These are phyloP conservation scores for Apium graveolens DNA, from an alignment of 129 eudicot genomes.

Conservation along the genomic window DNA sequence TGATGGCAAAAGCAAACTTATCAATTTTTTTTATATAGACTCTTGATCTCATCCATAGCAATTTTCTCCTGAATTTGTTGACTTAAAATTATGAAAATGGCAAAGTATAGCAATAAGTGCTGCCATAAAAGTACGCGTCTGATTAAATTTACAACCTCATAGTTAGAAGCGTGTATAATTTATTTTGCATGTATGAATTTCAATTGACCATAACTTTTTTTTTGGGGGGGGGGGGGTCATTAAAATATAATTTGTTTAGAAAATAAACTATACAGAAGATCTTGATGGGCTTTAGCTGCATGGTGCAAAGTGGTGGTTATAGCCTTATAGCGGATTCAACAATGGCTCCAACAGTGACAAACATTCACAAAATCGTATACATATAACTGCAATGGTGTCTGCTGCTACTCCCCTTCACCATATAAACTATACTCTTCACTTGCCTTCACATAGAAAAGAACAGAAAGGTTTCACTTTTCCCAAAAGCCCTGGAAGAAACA, in stretches of 20 bases:
- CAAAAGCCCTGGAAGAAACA: constrained; percentile 66
- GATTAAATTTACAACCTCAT: too few species aligned
- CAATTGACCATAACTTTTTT: too few species aligned
- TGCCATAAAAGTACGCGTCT: too few species aligned
- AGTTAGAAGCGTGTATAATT: background rate
- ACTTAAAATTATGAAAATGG: too few species aligned
- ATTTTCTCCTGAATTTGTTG: too few species aligned
- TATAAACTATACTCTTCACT: constrained; percentile 16
- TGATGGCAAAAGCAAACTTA: too few species aligned
- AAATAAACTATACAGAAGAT: background rate
- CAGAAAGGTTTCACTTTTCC: constrained; percentile 38
- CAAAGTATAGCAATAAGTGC: too few species aligned
- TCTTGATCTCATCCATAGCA: too few species aligned
- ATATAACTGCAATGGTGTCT: constrained; percentile 28
- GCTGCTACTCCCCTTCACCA: constrained; percentile 9
- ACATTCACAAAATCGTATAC: constrained; percentile 9
- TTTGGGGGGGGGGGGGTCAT: too few species aligned
- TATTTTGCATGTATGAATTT: too few species aligned
- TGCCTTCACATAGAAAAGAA: constrained; percentile 30
- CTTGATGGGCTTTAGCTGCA: background rate
- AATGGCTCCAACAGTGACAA: constrained; percentile 35
- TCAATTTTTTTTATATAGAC: too few species aligned
- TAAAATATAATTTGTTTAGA: background rate
- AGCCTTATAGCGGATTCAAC: constrained; percentile 37
- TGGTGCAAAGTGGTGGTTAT: background rate